phyloP scores from a whole-genome alignment of 495 filamentous ascomycete genomes.

The Friedmanniomyces simplex region DNA sequence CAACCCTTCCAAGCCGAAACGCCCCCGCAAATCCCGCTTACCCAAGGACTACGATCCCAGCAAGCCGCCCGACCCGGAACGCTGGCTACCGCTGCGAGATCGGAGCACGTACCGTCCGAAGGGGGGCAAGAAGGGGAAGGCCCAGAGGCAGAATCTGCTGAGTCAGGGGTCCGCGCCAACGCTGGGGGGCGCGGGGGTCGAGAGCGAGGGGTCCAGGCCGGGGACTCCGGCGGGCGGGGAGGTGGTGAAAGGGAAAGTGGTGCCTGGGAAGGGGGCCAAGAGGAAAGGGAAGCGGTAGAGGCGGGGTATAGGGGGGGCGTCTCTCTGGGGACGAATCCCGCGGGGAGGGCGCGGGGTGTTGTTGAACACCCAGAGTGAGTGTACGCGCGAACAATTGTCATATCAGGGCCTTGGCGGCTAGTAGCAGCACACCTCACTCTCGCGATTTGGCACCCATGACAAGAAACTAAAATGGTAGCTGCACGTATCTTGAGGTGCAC shows the following conservation, averaged over 20 bases:
- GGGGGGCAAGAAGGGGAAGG: conserved; percentile 83
- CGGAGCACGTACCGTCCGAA: conserved; percentile 81
- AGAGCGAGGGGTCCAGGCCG: conserved; percentile 32
- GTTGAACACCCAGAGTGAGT: too few species aligned
- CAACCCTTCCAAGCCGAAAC: conserved; percentile 44
- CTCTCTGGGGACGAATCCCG: too few species aligned
- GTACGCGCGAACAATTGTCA: too few species aligned
- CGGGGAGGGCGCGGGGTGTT: too few species aligned
- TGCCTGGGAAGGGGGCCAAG: conserved; percentile 26
- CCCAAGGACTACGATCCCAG: conserved; percentile 68
- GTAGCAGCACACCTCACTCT: too few species aligned
- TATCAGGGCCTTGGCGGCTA: too few species aligned
- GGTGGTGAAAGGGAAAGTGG: conserved; percentile 19
- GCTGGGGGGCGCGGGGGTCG: conserved; percentile 39
- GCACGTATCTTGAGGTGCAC: too few species aligned
- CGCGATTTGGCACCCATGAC: too few species aligned
- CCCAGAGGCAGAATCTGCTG: conserved; percentile 60
- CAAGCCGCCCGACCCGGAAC: conserved; percentile 71
- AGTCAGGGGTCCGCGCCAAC: conserved; percentile 67
- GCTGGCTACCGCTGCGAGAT: conserved; percentile 86
- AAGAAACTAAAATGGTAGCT: too few species aligned
- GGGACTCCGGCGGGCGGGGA: conserved; percentile 18
- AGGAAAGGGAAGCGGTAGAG: conserved; percentile 34
- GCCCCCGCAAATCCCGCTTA: conserved; percentile 54
- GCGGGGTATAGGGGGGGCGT: too few species aligned